A percentile compares a stretch with the other conserved stretches of the same genome.
Evolutionary conservation across 164 flowering plant genomes (phyloP).

Genomic region (Akebia trifoliata): DNA sequence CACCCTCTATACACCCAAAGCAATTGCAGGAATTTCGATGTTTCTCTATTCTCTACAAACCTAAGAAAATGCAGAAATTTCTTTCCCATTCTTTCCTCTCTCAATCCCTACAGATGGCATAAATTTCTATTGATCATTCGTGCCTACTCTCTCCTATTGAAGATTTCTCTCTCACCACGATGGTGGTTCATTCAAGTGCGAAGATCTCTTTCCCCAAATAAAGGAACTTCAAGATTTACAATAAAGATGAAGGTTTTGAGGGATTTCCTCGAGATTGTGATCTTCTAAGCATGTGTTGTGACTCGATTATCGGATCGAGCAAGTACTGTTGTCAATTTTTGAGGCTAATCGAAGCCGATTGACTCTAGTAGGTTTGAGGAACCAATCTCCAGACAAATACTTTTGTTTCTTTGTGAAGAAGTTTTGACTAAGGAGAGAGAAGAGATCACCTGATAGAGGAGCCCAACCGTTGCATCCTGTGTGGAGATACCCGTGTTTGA

Average conservation of each 20-base stretch:
- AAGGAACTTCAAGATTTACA: constrained; percentile 85
- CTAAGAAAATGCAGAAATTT: too few relatives aligned
- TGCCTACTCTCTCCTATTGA: too few relatives aligned
- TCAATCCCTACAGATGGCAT: too few relatives aligned
- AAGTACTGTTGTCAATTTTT: constrained; percentile 71
- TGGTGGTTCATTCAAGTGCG: too few relatives aligned
- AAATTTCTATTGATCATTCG: too few relatives aligned
- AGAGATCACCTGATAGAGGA: constrained; percentile 78
- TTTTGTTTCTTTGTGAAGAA: constrained; percentile 59
- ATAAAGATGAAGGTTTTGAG: constrained; percentile 68
- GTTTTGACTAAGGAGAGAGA: constrained; percentile 51
- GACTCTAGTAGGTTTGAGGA: constrained; percentile 72
- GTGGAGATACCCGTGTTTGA: constrained; percentile 57
- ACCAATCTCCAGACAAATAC: constrained; percentile 64
- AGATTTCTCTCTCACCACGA: too few relatives aligned
- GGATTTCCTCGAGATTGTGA: constrained; percentile 35
- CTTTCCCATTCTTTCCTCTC: too few relatives aligned
- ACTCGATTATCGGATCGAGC: constrained; percentile 71
- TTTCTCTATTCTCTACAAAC: too few relatives aligned
- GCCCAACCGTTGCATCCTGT: constrained; percentile 93
- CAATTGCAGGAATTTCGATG: too few relatives aligned
- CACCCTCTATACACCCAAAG: too few relatives aligned
- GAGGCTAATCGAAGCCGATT: constrained; percentile 73
- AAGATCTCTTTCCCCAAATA: constrained; percentile 69
- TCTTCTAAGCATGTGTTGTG: constrained; percentile 36